Conservation (phyloP, 1,284 basidiomycete genomes). For the Tilletiaria anomala region DNA sequence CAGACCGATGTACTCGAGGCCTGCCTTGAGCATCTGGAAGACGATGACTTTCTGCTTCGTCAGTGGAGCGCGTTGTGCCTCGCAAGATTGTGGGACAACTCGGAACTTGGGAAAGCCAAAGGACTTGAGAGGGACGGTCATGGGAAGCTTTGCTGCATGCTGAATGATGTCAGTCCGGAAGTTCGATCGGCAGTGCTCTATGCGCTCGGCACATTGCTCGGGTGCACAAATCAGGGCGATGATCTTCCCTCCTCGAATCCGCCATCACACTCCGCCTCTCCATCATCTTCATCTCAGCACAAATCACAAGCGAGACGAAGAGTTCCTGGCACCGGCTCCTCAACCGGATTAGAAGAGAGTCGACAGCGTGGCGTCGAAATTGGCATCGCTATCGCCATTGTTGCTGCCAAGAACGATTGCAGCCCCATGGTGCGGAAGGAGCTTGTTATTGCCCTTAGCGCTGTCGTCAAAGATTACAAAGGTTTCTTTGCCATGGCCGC, state of each 20-base stretch:
- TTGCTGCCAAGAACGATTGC: slow-evolving; percentile 74
- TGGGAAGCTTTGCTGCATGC: slow-evolving; percentile 65
- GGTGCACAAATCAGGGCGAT: slow-evolving; percentile 54
- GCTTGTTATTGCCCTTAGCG: slow-evolving; percentile 75
- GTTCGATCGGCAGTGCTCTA: slow-evolving; percentile 82
- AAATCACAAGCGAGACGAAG: too few species aligned
- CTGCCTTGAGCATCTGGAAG: slow-evolving; percentile 65
- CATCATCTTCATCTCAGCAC: too few species aligned
- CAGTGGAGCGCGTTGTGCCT: slow-evolving; percentile 92
- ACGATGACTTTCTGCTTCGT: slow-evolving; percentile 77
- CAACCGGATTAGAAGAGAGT: slow-evolving; percentile 61
- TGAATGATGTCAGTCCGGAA: slow-evolving; percentile 79
- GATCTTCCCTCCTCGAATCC: slow-evolving; percentile 10
- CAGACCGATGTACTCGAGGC: slow-evolving; percentile 69
- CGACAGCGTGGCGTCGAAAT: slow-evolving; percentile 51
- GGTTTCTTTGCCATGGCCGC: slow-evolving; percentile 91
- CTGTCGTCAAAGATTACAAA: slow-evolving; percentile 85
- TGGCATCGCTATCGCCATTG: slow-evolving; percentile 47
- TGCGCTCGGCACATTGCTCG: slow-evolving; percentile 83
- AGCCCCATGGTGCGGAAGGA: slow-evolving; percentile 94
- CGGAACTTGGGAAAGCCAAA: slow-evolving; percentile 76
- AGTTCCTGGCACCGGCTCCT: slow-evolving; percentile 60
- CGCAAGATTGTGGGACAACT: slow-evolving; percentile 84
- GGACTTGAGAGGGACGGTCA: slow-evolving; percentile 71
- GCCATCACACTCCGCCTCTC: too few species aligned